Percentiles rank a stretch among this genome's conserved stretches.
Conservation (phyloP, 2,329 filamentous ascomycete genomes). For the Hypoxylon sp. region DNA sequence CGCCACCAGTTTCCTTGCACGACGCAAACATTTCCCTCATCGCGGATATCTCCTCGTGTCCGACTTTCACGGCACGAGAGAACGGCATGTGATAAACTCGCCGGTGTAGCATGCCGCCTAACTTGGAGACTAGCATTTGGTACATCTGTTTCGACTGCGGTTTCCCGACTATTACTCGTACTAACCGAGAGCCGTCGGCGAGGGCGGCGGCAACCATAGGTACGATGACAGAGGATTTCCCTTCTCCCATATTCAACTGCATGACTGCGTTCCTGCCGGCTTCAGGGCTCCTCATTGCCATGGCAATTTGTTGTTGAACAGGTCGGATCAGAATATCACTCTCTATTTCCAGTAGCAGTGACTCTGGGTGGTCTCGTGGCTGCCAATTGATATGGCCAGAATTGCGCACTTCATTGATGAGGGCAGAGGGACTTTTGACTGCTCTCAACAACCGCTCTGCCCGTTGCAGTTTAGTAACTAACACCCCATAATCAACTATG, state of each 20-base stretch:
- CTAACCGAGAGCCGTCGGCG: constrained; percentile 65
- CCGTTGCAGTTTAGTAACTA: constrained; percentile 60
- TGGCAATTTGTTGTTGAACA: constrained; percentile 71
- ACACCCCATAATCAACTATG: constrained; percentile 59
- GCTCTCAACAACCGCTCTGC: constrained; percentile 58
- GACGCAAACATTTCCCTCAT: constrained; percentile 60
- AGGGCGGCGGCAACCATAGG: constrained; percentile 72
- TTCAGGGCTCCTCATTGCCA: constrained; percentile 65
- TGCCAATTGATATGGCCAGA: constrained; percentile 71
- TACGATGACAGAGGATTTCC: constrained; percentile 78
- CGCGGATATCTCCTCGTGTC: constrained; percentile 45
- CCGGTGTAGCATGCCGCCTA: constrained; percentile 70
- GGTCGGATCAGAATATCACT: constrained; percentile 72
- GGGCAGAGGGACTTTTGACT: constrained; percentile 49
- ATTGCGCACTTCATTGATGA: constrained; percentile 64
- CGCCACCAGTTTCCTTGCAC: constrained; percentile 66
- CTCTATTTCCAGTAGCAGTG: constrained; percentile 75
- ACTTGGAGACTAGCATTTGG: constrained; percentile 67
- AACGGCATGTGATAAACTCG: constrained; percentile 72
- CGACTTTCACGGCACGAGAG: constrained; percentile 63
- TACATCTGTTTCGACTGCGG: constrained; percentile 73
- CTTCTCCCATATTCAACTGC: constrained; percentile 81
- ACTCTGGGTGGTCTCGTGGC: constrained; percentile 68
- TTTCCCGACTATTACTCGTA: constrained; percentile 73
- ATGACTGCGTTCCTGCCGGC: constrained; percentile 66